phyloP scores from a whole-genome alignment of 148 eudicot species.

The Amaranthus hypochondriacus region DNA sequence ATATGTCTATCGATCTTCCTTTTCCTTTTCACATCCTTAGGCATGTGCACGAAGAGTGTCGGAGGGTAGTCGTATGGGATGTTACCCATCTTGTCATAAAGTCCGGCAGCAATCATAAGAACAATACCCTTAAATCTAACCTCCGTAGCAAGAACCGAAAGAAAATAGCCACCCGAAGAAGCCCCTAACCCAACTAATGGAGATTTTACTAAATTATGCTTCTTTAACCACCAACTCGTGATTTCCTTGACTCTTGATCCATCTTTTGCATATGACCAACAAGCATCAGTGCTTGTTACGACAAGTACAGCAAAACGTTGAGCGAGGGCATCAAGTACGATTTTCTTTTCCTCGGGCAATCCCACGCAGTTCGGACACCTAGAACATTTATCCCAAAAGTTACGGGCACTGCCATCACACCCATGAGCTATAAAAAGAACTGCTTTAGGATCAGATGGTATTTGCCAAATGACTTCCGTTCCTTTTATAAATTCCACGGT shows the following conservation, averaged over 20 bases:
- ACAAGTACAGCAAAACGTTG: conserved; percentile 63
- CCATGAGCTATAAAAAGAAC: conserved; percentile 92
- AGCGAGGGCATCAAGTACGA: conserved; percentile 61
- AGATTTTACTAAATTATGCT: conserved; percentile 47
- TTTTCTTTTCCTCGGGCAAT: conserved; percentile 77
- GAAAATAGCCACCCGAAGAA: conserved; percentile 94
- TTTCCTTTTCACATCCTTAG: conserved; percentile 63
- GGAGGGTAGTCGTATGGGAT: conserved; percentile 63
- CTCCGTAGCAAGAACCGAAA: conserved; percentile 65
- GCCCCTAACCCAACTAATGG: conserved; percentile 90
- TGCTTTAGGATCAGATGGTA: conserved; percentile 60
- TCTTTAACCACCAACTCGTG: conserved; percentile 56
- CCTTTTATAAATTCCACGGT: conserved; percentile 49
- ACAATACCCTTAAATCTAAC: conserved; percentile 56
- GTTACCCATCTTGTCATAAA: conserved; percentile 48
- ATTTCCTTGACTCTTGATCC: conserved; percentile 36
- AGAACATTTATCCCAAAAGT: conserved; percentile 67
- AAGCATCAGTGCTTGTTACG: conserved; percentile 52
- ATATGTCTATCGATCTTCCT: conserved; percentile 37
- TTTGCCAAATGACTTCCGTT: conserved; percentile 73
- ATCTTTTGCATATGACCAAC: conserved; percentile 75
- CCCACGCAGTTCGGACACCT: conserved; percentile 71
- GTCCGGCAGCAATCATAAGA: conserved; percentile 81
- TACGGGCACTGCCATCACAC: conserved; percentile 60
- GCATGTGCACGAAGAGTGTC: conserved; percentile 93